Evolutionary conservation across 768 basidiomycete species (phyloP).

Genomic region (Leccinum barrowsii): DNA sequence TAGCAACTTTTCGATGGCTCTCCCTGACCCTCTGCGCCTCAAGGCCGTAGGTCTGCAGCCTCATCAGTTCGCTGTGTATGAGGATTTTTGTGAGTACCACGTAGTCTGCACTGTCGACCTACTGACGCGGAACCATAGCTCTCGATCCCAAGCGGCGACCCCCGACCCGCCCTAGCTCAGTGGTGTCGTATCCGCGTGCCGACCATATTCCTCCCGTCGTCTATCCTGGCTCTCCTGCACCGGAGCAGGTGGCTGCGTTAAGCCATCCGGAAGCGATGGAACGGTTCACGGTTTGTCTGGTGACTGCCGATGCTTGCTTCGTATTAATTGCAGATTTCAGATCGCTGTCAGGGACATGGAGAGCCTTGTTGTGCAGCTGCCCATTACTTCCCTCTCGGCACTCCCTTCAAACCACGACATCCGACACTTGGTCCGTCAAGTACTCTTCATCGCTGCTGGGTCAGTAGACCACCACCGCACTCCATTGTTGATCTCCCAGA

Average conservation of each 20-base stretch:
- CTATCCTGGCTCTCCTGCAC: constrained; percentile 60
- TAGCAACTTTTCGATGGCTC: constrained; percentile 61
- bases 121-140: constrained; percentile 31
- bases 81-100: constrained; percentile 74
- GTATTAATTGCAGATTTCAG: constrained; percentile 13
- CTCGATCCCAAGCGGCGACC: constrained; percentile 56
- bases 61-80: constrained; percentile 86
- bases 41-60: constrained; percentile 77
- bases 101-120: not conserved
- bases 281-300: constrained; percentile 64
- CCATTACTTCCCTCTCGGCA: constrained; percentile 61
- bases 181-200: constrained; percentile 57
- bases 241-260: constrained; percentile 52
- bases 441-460: constrained; percentile 77
- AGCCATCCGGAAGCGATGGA: constrained; percentile 86
- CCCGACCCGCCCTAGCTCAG: constrained; percentile 59
- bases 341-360: constrained; percentile 62
- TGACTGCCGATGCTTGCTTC: not conserved
- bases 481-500: constrained; percentile 90
- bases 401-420: constrained; percentile 85
- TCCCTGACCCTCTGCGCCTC: constrained; percentile 89
- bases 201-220: constrained; percentile 41
- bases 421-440: constrained; percentile 78
- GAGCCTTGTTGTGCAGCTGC: constrained; percentile 71
- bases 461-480: constrained; percentile 80